phyloP scores from a whole-genome alignment of 2,329 filamentous ascomycete genomes.

The Aureobasidium vineae region DNA sequence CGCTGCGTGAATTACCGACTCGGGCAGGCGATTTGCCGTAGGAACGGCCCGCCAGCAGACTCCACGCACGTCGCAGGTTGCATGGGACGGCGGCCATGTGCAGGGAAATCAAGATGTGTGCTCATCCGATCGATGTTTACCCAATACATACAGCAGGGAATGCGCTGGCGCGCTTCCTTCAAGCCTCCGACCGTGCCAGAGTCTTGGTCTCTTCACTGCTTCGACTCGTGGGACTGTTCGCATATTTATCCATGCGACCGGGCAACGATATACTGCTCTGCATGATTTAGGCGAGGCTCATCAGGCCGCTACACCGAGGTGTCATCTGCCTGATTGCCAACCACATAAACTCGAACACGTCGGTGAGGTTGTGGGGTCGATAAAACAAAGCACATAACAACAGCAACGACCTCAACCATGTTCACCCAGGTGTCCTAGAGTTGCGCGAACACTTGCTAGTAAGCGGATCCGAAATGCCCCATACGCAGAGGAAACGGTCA shows the following conservation, averaged over 20 bases:
- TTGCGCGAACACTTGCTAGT: slow-evolving; percentile 23
- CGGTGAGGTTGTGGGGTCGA: slow-evolving; percentile 6
- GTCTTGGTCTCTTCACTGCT: background rate
- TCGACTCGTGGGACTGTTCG: background rate
- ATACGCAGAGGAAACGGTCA: slow-evolving; percentile 21
- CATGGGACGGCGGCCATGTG: slow-evolving; percentile 14
- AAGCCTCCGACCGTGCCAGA: slow-evolving; percentile 11
- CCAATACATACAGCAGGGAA: background rate
- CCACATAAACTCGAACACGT: slow-evolving; percentile 11
- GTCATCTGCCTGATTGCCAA: slow-evolving; percentile 19
- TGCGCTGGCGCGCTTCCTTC: slow-evolving; percentile 15
- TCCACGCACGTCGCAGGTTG: slow-evolving; percentile 12
- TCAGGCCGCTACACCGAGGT: background rate
- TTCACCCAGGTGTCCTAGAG: slow-evolving; percentile 17
- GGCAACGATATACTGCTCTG: slow-evolving; percentile 8
- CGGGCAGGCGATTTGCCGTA: slow-evolving; percentile 3
- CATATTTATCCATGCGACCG: slow-evolving; percentile 4
- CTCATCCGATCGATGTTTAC: slow-evolving; percentile 10
- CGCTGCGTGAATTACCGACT: slow-evolving; percentile 21
- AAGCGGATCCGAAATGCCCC: slow-evolving; percentile 22
- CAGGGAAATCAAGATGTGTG: slow-evolving; percentile 1
- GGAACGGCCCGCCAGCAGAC: slow-evolving; percentile 20
- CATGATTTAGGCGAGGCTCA: slow-evolving; percentile 14
- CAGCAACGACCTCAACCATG: slow-evolving; percentile 20
- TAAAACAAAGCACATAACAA: slow-evolving; percentile 17